Evolutionary conservation across 306 rosid species (phyloP), one percentile per base, ranked within the genome.

Genomic region (Glycine soja): DNA sequence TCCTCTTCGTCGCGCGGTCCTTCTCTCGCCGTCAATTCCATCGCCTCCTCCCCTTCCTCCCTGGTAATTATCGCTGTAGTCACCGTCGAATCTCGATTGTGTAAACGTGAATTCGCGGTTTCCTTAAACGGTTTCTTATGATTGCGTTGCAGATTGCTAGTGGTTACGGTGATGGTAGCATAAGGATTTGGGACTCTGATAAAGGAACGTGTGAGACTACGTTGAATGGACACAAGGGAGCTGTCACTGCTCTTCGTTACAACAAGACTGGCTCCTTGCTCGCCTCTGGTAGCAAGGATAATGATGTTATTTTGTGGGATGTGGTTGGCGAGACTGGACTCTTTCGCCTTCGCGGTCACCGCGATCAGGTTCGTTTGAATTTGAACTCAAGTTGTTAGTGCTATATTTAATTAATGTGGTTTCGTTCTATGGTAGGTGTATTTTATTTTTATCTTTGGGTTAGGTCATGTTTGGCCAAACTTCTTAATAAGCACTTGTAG

Each of bases 271-370:
- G 92, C 19, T 91, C 97, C 6, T 68, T 89, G 76, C 95, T 95
- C 24, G 97, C 99, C 8, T 95, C 97, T 77, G 99, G 99, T 65
- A 90, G 99, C 85, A 95, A 91, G 86, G 99, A 95, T 77, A 87
- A 87, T 57, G 98, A 95, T 82, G 76, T 93, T 79, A 93, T 93
- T 78, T 53, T 93, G 43, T 95, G 99, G 99, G 99, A 95, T 38
- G 92, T 90, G 40, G 88, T 95, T 54, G 97, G 97, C 0, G 97
- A 95, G 84, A 82, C 88, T 0, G 99, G 99, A 52, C 94, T 95
- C 34, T 95, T 91, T 88, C 98, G 99, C 3, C 96, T 93, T 38
- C 89, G 93, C 3, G 99, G 99, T 32, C 99, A 95, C 83, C 91
- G 91, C 0, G 95, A 92, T 68, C 97, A 95, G 97, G 97, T 93